Evolutionary conservation across 2,329 filamentous ascomycete species (phyloP).

Genomic region (Orbilia javanica): DNA sequence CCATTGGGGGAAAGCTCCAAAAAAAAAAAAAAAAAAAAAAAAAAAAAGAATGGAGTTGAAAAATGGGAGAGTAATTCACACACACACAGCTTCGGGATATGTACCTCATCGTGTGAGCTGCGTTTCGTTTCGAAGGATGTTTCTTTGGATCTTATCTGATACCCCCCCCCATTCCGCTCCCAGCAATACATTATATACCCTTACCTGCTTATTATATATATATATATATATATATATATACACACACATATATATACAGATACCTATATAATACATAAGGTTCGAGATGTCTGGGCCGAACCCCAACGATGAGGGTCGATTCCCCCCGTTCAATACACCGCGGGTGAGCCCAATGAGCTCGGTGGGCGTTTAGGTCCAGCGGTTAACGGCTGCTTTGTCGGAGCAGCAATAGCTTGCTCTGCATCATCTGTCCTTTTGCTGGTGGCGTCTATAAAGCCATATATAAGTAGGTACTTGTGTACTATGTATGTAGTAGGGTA

Average conservation of each 20-base stretch:
- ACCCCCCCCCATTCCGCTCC: background rate
- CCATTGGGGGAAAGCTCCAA: background rate
- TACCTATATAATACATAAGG: background rate
- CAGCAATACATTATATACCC: too few species aligned
- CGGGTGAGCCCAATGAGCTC: background rate
- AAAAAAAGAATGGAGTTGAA: slow-evolving; percentile 11
- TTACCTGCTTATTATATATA: too few species aligned
- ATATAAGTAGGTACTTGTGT: background rate
- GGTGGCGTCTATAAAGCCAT: slow-evolving; percentile 12
- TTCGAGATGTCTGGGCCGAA: background rate
- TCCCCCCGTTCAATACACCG: background rate
- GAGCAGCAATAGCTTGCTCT: background rate
- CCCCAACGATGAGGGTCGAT: background rate
- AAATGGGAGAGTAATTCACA: background rate
- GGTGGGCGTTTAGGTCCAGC: background rate
- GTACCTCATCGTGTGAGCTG: slow-evolving; percentile 4
- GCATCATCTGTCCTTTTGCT: slow-evolving; percentile 20
- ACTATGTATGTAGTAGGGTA: slow-evolving; percentile 5
- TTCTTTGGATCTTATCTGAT: background rate
- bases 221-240: too few species aligned
- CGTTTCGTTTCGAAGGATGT: slow-evolving; percentile 13
- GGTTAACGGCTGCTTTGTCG: slow-evolving; percentile 1
- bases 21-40: background rate
- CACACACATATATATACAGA: too few species aligned
- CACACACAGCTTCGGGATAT: background rate